Evolutionary conservation across 352 stramenopile genomes (phyloP), one percentile per base, ranked within the genome.

Genomic region (Thraustotheca clavata): DNA sequence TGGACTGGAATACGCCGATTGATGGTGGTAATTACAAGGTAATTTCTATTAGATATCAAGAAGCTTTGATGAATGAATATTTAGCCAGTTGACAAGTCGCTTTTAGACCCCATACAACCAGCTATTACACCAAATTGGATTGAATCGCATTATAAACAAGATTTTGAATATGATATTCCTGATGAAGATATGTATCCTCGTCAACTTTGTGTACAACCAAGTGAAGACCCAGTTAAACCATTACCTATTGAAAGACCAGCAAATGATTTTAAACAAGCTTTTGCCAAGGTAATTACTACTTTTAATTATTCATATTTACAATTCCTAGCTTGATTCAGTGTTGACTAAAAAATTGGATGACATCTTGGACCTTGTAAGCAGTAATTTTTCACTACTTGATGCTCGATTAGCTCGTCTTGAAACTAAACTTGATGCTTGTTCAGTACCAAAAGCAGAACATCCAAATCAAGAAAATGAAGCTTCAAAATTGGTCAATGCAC

Each of bases 131-230:
- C 49, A 34, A 18, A 46, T 22, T 38, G 29, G 22, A 22, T 39
- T 34, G 49, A 59, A 39, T 6, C 49, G 31, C 50, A 43, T 22
- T 7, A 48, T 22, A 34, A 18, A 46, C 11, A 47, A 26, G 35
- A 47, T 24, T 16, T 57, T 26, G 18, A 54, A n/a, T 11, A 48
- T 27, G 57, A 65, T 22, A 22, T 27, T 46, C 8, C 33, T 0
- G 57, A 35, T 5, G 57, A 65, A 18, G 57, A 65, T 29, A 34
- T 65, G 57, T 55, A 65, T 27, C 57, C 57, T 12, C 38, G 57
- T 16, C 22, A 27, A 6, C 22, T 62, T 1, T 12, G 12, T 24
- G 26, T 62, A 7, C 54, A 49, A 34, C 32, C 29, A 49, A 49
- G 43, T 7, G n/a, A 18, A 24, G 43, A 52, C 35, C 34, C 54